Evolutionary conservation across 257 asterid species (phyloP), one percentile per base, ranked within the genome.

Genomic region (Solanum bulbocastanum): DNA sequence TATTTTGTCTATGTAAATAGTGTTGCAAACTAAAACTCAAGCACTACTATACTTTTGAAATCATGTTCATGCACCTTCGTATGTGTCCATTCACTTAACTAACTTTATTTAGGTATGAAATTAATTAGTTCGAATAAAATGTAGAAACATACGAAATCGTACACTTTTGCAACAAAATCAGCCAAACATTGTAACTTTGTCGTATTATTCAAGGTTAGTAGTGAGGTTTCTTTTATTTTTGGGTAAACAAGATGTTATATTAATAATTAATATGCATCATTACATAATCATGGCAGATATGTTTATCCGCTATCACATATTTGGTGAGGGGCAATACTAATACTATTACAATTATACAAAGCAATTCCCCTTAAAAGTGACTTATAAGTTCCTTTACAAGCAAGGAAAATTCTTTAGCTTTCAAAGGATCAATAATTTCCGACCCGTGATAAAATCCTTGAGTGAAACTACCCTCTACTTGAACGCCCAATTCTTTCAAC

Each of bases 381-480:
- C n/a, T 18, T 71, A 89, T 20, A 56, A 89, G 85, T 37, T 37
- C 85, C 88, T 78, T 87, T 5, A 89, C 68, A 10, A 35, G 56
- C 30, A 83, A 33, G 74, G 86, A 87, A 37, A 89, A 87, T 13
- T 87, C 58, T 14, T 89, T 87, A 23, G 88, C 87, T 33, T 78
- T 85, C 20, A 84, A 40, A 3, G 88, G 44, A 87, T 85, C 68
- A 36, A 14, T 9, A 23, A 89, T 76, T 82, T 87, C 88, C 7
- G 62, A 39, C 5, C 88, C 88, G 30, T 87, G 91, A 74, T 37
- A 58, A 5, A 84, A 88, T 25, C 90, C 91, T 46, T 85, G 84
- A 65, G 58, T 78, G 40, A 89, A 52, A 83, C 74, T 16, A 22
- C 27, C 36, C 83, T 76, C 87, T 23, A 89, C 89, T 4, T 84